Percentiles rank a stretch among this genome's conserved stretches.
These are phyloP conservation scores for Wickerhamomyces chambardii DNA, from an alignment of 805 yeast species.

Conservation along the genomic window DNA sequence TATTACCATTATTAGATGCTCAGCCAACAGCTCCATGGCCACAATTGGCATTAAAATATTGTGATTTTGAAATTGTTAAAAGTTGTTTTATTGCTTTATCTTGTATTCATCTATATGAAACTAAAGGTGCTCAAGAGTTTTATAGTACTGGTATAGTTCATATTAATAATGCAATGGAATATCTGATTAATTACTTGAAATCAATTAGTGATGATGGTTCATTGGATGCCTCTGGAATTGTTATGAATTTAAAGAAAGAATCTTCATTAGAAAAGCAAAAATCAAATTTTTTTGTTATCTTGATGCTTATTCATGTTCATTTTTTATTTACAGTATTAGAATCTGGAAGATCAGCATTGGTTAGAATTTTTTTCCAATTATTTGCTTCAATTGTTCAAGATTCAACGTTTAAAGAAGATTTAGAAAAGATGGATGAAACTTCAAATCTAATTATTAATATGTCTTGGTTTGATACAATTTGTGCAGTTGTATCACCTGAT, in stretches of 20 bases:
- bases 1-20: conserved; percentile 45
- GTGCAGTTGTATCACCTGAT: conserved; percentile 48
- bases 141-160: conserved; percentile 44
- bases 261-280: conserved; percentile 25
- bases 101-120: conserved; percentile 49
- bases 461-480: conserved; percentile 52
- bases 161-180: conserved; percentile 47
- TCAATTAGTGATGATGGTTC: conserved; percentile 10
- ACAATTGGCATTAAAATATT: conserved; percentile 43
- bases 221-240: conserved; percentile 24
- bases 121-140: conserved; percentile 41
- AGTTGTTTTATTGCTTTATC: conserved; percentile 49
- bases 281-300: conserved; percentile 35
- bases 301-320: conserved; percentile 45
- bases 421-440: conserved; percentile 38
- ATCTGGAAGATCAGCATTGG: conserved; percentile 42
- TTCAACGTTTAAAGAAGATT: conserved; percentile 29
- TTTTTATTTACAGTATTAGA: conserved; percentile 43
- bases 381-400: conserved; percentile 42
- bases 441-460: conserved; percentile 40
- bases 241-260: conserved; percentile 25
- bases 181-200: conserved; percentile 35
- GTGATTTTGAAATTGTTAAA: conserved; percentile 48
- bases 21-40: conserved; percentile 60
- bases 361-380: conserved; percentile 37